phyloP scores from a whole-genome alignment of 208 protist species.

The Balamuthia mandrillaris region DNA sequence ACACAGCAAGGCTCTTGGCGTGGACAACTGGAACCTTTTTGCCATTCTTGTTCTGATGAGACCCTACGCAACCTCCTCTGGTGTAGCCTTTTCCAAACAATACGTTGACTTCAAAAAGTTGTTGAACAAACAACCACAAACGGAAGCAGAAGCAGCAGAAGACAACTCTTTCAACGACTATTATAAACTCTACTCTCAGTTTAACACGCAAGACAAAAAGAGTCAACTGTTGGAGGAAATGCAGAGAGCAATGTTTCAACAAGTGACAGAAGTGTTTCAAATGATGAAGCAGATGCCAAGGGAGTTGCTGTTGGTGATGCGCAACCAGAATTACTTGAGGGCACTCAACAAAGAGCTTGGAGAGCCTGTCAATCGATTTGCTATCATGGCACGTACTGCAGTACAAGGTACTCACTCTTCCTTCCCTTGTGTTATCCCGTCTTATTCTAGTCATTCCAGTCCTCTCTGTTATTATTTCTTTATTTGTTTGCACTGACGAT shows the following conservation, averaged over 20 bases:
- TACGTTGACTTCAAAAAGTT: no score
- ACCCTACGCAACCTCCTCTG: no score
- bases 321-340: conserved; percentile 16
- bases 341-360: conserved; percentile 28
- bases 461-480: background rate
- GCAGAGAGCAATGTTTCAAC: no score
- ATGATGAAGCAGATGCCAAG: background rate
- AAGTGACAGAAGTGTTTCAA: background rate
- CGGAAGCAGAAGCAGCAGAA: no score
- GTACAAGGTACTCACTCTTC: background rate
- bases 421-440: background rate
- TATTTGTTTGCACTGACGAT: background rate
- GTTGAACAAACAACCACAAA: no score
- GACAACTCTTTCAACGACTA: no score
- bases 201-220: no score
- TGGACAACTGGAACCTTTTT: background rate
- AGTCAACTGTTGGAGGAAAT: no score
- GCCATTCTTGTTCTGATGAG: background rate
- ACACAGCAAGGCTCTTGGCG: background rate
- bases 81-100: no score
- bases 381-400: background rate
- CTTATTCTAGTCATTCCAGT: background rate
- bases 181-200: no score
- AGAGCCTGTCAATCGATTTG: conserved; percentile 11
- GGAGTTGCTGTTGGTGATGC: background rate